Base-by-base conservation (phyloP, 106 monocot species). In the Apostasia shenzhenica region DNA sequence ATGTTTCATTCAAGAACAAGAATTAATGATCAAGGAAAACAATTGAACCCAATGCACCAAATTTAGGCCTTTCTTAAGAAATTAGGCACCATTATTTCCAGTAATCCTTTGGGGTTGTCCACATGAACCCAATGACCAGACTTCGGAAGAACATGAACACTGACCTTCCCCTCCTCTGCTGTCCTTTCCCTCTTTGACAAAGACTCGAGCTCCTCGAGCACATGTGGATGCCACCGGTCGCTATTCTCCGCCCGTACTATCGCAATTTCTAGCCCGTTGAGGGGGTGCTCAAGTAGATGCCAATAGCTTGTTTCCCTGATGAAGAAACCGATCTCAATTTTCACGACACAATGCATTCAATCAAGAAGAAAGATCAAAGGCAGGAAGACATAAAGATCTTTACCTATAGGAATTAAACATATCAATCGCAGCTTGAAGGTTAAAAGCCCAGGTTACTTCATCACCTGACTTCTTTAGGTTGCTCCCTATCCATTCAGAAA, bases 91-190 rank as follows among this genome's bases (percentile, higher is more conserved):
- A 99, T 90, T 61, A 99, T 99, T 65, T 93, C 90, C 6, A 99
- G 86, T 37, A 99, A 78, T 50, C 90, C 99, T 47, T 83, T 93
- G 1, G 99, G 93, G 75, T 99, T 99, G 79, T 99, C 99, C 0
- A 81, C 93, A 63, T 99, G 93, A 54, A 99, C 99, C 99, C 99
- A 99, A 54, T 99, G 99, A 49, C 93, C 99, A 37, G 99, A 84
- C 1, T 77, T 90, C 1, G 86, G 87, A 42, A 99, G 87, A 67
- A 87, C 68, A 67, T 99, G 83, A 61, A 93, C 44, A 2, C 70
- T 76, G 60, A 90, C 69, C 72, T 88, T 99, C 4, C 93, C 90
- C 44, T 78, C 83, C 3, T 80, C 78, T 4, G 76, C 61, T 38
- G 13, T 57, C 57, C 49, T 57, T 8, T 13, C 66, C 76, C 55